Base-by-base conservation (phyloP, 441 rosid genomes). In the Populus hybrid region DNA sequence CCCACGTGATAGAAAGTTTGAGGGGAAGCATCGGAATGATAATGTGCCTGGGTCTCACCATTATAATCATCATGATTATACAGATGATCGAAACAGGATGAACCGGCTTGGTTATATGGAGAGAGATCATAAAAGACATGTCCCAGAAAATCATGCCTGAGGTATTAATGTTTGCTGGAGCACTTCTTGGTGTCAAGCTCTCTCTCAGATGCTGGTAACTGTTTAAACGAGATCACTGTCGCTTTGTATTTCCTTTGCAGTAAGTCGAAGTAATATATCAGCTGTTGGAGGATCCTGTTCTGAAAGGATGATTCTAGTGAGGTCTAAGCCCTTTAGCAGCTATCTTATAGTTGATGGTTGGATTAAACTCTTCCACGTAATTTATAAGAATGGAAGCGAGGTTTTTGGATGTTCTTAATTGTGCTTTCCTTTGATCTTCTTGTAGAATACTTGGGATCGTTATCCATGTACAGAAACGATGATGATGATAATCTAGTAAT, bases 111-210 rank as follows among this genome's bases (percentile, higher is more conserved):
- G 83, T 42, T 80, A 84, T 75, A 76, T 71, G 68, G 87, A 86
- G 35, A 81, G 87, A 80, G 90, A 87, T 42, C 84, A 87, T 40
- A 83, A 75, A 78, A 82, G 86, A 83, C 84, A 85, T n/a, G 80
- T 77, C 35, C 82, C 73, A 5, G 88, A 83, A 76, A 84, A 85
- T 72, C 78, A 76, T 28, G 74, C 74, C 65, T 83, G 78, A 73
- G 76, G 9, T 33, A 61, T 9, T 9, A 1, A 20, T 24, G 24
- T 18, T 70, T 33, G 9, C 35, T 59, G 73, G 33, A 24, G 14
- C 69, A 42, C 35, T n/a, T 29, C 35, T n/a, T 21, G 70, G 70
- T 63, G 18, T 56, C 23, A 56, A 28, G 35, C 35, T 21, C 24
- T 56, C 33, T 33, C 61, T 33, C 70, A 26, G 9, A 67, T 42